Evolutionary conservation across 2,329 filamentous ascomycete species (phyloP).

Genomic region (Parastagonospora avenae): DNA sequence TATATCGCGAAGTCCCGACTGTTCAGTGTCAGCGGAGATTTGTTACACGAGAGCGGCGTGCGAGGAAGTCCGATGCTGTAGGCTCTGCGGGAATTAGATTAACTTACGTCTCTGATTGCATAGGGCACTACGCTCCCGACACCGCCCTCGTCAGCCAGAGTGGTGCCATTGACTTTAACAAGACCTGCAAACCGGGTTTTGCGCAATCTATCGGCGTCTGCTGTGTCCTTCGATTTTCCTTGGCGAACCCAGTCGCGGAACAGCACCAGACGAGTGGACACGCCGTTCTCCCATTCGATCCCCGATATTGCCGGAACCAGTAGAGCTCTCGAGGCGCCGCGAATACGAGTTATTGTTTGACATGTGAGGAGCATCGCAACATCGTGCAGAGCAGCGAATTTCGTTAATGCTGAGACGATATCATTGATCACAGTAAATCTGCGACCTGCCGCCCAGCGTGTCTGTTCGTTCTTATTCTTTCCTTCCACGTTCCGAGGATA

Average conservation of each 20-base stretch:
- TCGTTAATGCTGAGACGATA: slow-evolving; percentile 65
- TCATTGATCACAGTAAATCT: slow-evolving; percentile 69
- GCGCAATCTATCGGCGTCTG: slow-evolving; percentile 36
- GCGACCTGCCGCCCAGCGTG: slow-evolving; percentile 55
- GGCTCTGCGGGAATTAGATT: slow-evolving; percentile 35
- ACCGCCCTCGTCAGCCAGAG: slow-evolving; percentile 47
- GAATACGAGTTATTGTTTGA: slow-evolving; percentile 83
- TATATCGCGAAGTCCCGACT: slow-evolving; percentile 42
- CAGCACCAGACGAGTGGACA: slow-evolving; percentile 74
- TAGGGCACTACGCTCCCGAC: slow-evolving; percentile 58
- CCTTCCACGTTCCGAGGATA: slow-evolving; percentile 66
- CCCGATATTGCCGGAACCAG: slow-evolving; percentile 77
- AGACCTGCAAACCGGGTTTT: slow-evolving; percentile 51
- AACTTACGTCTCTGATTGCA: slow-evolving; percentile 52
- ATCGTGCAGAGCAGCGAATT: slow-evolving; percentile 73
- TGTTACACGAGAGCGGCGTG: slow-evolving; percentile 9
- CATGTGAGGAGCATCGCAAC: slow-evolving; percentile 77
- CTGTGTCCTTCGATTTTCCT: slow-evolving; percentile 29
- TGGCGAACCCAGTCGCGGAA: slow-evolving; percentile 70
- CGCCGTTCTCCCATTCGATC: slow-evolving; percentile 77
- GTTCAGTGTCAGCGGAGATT: slow-evolving; percentile 28
- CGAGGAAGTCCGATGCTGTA: slow-evolving; percentile 25
- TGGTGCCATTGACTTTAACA: slow-evolving; percentile 51
- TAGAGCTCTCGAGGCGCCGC: slow-evolving; percentile 67
- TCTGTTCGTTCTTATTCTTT: slow-evolving; percentile 49